phyloP scores from a whole-genome alignment of 2,329 filamentous ascomycete species.

The Hymenoscyphus salicellus region DNA sequence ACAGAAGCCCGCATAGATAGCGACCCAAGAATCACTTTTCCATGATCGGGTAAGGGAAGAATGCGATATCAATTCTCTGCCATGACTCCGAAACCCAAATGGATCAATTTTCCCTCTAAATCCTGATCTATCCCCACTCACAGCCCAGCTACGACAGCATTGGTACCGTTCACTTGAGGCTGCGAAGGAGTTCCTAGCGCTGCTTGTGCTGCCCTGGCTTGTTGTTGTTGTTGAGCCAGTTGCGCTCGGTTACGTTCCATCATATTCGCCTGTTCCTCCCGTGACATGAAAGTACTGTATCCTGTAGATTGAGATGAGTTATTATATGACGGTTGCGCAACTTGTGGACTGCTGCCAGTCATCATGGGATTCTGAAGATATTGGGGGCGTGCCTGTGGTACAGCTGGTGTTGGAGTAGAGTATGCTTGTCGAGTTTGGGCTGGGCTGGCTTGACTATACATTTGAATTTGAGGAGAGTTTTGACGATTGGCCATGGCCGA shows the following conservation, averaged over 20 bases:
- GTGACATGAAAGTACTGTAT: slow-evolving; percentile 34
- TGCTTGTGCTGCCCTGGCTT: slow-evolving; percentile 33
- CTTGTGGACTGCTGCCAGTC: slow-evolving; percentile 28
- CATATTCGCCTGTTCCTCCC: slow-evolving; percentile 37
- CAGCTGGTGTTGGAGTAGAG: slow-evolving; percentile 27
- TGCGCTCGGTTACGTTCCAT: slow-evolving; percentile 39
- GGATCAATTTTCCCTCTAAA: neutral
- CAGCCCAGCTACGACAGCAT: slow-evolving; percentile 24
- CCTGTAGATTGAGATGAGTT: slow-evolving; percentile 19
- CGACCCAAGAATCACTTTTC: neutral
- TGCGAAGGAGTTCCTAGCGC: slow-evolving; percentile 27
- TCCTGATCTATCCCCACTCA: neutral
- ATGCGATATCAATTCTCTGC: neutral
- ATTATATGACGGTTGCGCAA: slow-evolving; percentile 23
- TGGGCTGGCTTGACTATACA: slow-evolving; percentile 29
- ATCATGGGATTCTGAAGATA: slow-evolving; percentile 27
- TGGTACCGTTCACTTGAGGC: slow-evolving; percentile 29
- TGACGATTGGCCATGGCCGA: slow-evolving; percentile 26
- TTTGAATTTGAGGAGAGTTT: slow-evolving; percentile 32
- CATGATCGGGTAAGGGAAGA: neutral
- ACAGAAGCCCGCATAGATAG: neutral
- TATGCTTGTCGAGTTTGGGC: slow-evolving; percentile 24
- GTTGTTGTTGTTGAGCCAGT: slow-evolving; percentile 30
- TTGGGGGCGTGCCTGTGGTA: slow-evolving; percentile 23
- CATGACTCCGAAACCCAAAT: neutral